Conservation (phyloP, 140 eudicot species). For the Stevia rebaudiana region DNA sequence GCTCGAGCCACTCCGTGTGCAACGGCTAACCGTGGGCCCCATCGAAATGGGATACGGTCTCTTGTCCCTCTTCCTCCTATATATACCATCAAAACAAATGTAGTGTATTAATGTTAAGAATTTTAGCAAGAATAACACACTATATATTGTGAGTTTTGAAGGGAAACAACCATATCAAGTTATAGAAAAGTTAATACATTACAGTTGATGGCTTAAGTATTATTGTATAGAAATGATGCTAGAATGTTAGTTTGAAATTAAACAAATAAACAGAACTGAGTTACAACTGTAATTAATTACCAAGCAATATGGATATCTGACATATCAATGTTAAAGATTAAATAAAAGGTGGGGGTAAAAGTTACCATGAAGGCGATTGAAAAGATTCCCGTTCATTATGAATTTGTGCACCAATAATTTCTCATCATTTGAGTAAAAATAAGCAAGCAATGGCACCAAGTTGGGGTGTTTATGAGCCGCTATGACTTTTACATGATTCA, state of each 20-base stretch:
- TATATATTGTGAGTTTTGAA: too few relatives aligned
- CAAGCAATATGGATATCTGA: too few relatives aligned
- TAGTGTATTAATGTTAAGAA: neutral
- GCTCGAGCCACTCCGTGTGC: slow-evolving; percentile 64
- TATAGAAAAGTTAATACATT: too few relatives aligned
- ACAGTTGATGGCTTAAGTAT: too few relatives aligned
- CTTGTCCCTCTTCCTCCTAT: slow-evolving; percentile 64
- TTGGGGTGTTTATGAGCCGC: slow-evolving; percentile 57
- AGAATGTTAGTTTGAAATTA: too few relatives aligned
- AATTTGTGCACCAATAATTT: slow-evolving; percentile 54
- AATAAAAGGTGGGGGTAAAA: neutral
- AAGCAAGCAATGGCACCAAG: slow-evolving; percentile 56
- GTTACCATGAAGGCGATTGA: slow-evolving; percentile 59
- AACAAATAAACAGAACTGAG: too few relatives aligned
- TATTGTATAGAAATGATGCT: too few relatives aligned
- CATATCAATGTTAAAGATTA: neutral
- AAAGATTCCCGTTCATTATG: slow-evolving; percentile 46
- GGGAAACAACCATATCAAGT: too few relatives aligned
- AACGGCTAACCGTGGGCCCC: slow-evolving; percentile 55
- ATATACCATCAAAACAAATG: neutral
- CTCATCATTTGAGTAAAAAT: slow-evolving; percentile 61
- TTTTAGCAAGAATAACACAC: too few relatives aligned
- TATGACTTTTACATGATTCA: slow-evolving; percentile 35
- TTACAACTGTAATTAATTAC: too few relatives aligned
- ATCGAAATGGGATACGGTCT: slow-evolving; percentile 54